Base-by-base conservation (phyloP, 176 grass and related monocot species). In the Chrysopogon serrulatus region DNA sequence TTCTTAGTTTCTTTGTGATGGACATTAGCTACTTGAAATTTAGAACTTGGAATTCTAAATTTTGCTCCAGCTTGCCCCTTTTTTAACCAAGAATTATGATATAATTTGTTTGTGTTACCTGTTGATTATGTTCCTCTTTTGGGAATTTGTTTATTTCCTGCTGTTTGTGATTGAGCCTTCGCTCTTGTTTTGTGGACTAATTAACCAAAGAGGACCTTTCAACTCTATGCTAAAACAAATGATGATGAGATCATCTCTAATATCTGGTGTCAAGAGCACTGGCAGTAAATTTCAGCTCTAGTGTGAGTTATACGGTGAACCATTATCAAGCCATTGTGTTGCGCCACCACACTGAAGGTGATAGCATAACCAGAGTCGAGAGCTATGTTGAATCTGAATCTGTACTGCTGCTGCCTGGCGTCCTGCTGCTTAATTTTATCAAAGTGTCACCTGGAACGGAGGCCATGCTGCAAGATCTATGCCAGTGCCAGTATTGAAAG, bases 381-480 rank as follows among this genome's bases (percentile, higher is more conserved):
- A 61, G 35, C 30, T 10, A 14, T 17, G 26, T 42, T 27, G 57
- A 44, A 78, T 42, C n/a, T 47, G n/a, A n/a, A n/a, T n/a, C n/a
- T n/a, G 40, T 35, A 53, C 11, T 32, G 15, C 24, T n/a, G 60
- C 6, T 18, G 45, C 8, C 63, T 61, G 63, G 34, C 23, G 45
- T 18, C 30, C 5, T 63, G 56, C 13, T 71, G 51, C 41, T 63
- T 88, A 77, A 53, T 71, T 84, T 88, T 69, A 61, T 69, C 71
- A 17, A 5, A 17, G 57, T 59, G 81, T 88, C 86, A 74, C 75
- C 68, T 59, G 81, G 76, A 80, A 19, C 59, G 36, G 28, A 36
- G 40, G 44, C 68, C 75, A 13, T 39, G 80, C 75, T 60, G 59
- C 76, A 74, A 74, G 76, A 68, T 80, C 59, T 54, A 10, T 57